A percentile compares a stretch with the other conserved stretches of the same genome.
Evolutionary conservation across 2,329 filamentous ascomycete genomes (phyloP).

Genomic region (Monosporascus sp.): DNA sequence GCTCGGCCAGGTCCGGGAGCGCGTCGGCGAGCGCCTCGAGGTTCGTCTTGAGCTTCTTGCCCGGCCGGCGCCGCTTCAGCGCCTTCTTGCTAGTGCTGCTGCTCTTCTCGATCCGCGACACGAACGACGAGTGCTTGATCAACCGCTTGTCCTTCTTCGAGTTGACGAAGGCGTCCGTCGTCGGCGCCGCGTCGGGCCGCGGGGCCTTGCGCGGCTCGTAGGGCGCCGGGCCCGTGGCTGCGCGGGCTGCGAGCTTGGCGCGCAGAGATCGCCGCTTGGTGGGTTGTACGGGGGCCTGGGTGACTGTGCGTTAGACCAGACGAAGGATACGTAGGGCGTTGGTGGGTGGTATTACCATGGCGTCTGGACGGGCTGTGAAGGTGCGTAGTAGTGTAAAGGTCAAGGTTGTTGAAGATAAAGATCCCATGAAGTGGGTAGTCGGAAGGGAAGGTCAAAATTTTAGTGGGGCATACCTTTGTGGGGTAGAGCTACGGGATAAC

Average conservation of each 20-base stretch:
- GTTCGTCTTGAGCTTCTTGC: slow-evolving; percentile 72
- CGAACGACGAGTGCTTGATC: slow-evolving; percentile 75
- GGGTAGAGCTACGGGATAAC: neutral
- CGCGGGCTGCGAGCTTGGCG: slow-evolving; percentile 47
- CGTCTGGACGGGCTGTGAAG: neutral
- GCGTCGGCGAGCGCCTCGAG: slow-evolving; percentile 75
- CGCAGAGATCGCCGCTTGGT: slow-evolving; percentile 53
- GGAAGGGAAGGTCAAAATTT: neutral
- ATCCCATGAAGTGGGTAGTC: neutral
- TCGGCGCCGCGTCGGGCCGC: slow-evolving; percentile 44
- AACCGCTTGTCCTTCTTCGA: slow-evolving; percentile 79
- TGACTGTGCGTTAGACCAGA: slow-evolving; percentile 1
- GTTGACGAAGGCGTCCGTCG: slow-evolving; percentile 52
- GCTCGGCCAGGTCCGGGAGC: slow-evolving; percentile 57
- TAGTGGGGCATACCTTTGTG: neutral
- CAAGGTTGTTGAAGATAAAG: no score
- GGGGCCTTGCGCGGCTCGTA: slow-evolving; percentile 48
- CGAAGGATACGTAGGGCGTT: neutral
- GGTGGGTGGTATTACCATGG: neutral
- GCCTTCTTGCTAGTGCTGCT: slow-evolving; percentile 36
- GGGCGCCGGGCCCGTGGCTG: slow-evolving; percentile 43
- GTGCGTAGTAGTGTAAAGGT: neutral
- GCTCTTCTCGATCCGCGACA: slow-evolving; percentile 68
- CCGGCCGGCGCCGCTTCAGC: slow-evolving; percentile 61
- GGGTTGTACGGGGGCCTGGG: slow-evolving; percentile 37